Evolutionary conservation across 176 grass and related monocot species (phyloP), one percentile per base, ranked within the genome.

Genomic region (Avena atlantica): DNA sequence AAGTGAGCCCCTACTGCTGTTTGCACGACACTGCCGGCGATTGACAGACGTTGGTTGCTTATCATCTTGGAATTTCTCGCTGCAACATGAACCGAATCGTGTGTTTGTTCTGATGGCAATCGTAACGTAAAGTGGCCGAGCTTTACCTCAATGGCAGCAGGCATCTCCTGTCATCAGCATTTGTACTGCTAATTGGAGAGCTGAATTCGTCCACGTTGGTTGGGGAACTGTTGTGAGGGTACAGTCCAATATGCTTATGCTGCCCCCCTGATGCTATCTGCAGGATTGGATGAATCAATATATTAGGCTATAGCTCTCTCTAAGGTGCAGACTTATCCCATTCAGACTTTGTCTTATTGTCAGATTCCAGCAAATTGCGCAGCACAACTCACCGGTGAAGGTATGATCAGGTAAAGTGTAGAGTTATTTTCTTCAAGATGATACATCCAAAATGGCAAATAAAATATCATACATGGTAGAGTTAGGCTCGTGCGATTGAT

Each of bases 131-230:
- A 90, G 88, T 42, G 40, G 7, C 3, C 16, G 50, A 11, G 60
- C 82, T 85, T 89, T 89, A 86, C 49, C 76, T 68, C 78, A 90
- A 86, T 61, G 69, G 78, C 49, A 48, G 82, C 75, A 84, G 42
- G 87, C 87, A 89, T 89, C 64, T 80, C 78, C 56, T 24, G 49
- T 77, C 83, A 70, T 67, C 69, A 89, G 88, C 24, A 81, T 51
- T 80, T 74, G 58, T 58, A n/a, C 76, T 48, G 77, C 44, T 66
- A 85, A 75, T 31, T 40, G 21, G 65, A 73, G 81, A 71, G 71
- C 81, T 53, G 20, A 84, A 89, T 84, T 89, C 75, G 17, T 56
- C 81, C 87, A 84, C 45, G 87, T 89, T 79, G 74, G 87, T 89
- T 79, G 74, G 62, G 34, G 13, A 52, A 78, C 73, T 56, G 62